phyloP scores from a whole-genome alignment of 176 grass and related monocot species.

The Cymbopogon citratus region DNA sequence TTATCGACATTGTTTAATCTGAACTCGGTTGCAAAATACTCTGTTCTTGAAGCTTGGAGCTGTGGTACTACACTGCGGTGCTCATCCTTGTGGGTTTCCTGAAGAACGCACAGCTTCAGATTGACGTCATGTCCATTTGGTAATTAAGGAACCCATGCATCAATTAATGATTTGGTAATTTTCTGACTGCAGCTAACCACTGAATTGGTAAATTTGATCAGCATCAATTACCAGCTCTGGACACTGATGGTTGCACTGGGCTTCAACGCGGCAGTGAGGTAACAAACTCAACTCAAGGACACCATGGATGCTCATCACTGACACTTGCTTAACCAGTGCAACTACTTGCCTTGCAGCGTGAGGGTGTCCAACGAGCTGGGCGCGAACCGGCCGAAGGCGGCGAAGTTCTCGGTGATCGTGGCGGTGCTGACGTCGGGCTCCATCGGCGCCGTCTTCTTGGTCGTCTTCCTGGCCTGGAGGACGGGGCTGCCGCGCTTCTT shows the following conservation, averaged over 20 bases:
- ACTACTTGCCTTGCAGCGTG: conserved; percentile 36
- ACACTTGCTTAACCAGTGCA: too few species aligned
- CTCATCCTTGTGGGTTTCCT: conserved; percentile 75
- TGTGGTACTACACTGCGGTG: conserved; percentile 87
- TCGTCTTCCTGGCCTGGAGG: conserved; percentile 50
- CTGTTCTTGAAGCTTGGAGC: conserved; percentile 54
- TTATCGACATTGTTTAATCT: not conserved
- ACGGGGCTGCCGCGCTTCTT: conserved; percentile 56
- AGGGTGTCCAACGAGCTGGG: conserved; percentile 94
- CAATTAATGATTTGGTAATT: too few species aligned
- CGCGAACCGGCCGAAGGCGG: conserved; percentile 56
- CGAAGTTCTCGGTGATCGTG: conserved; percentile 70
- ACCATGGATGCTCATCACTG: too few species aligned
- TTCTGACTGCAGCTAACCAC: not conserved
- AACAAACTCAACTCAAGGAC: not conserved
- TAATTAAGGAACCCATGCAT: conserved; percentile 4
- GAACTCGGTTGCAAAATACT: too few species aligned
- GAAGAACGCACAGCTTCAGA: conserved; percentile 52
- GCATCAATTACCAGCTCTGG: conserved; percentile 94
- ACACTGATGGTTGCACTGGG: conserved; percentile 83
- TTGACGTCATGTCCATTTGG: conserved; percentile 91
- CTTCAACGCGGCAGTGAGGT: conserved; percentile 87
- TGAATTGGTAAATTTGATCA: conserved; percentile 22
- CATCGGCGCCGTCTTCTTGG: conserved; percentile 55
- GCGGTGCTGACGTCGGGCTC: conserved; percentile 58